A percentile compares a stretch with the other conserved stretches of the same genome.
Conservation (phyloP, 2,329 filamentous ascomycete species). For the Saccharata proteae region DNA sequence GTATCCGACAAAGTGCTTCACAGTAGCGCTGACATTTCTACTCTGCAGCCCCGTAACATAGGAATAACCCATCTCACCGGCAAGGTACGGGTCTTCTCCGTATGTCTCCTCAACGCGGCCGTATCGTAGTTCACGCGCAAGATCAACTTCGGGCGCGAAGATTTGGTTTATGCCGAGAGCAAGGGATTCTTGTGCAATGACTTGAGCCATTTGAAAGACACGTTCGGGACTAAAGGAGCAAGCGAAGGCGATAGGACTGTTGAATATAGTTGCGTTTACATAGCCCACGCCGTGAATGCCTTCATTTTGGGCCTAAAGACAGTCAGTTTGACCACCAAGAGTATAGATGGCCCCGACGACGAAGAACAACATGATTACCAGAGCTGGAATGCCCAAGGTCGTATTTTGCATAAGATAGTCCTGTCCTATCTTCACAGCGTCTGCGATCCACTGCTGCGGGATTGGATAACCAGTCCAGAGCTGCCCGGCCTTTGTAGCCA, state of each 20-base stretch:
- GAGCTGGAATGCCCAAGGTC: slow-evolving; percentile 56
- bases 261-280: slow-evolving; percentile 63
- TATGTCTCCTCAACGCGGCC: slow-evolving; percentile 65
- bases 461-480: slow-evolving; percentile 63
- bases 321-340: not conserved
- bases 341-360: too few species aligned
- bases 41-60: slow-evolving; percentile 51
- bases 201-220: slow-evolving; percentile 52
- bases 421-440: slow-evolving; percentile 52
- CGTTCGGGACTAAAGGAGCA: slow-evolving; percentile 58
- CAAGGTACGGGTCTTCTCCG: slow-evolving; percentile 55
- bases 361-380: slow-evolving; percentile 36
- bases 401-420: slow-evolving; percentile 58
- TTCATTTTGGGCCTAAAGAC: slow-evolving; percentile 44
- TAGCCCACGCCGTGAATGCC: slow-evolving; percentile 49
- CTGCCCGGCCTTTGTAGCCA: slow-evolving; percentile 52
- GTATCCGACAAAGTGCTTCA: slow-evolving; percentile 66
- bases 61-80: slow-evolving; percentile 55
- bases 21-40: slow-evolving; percentile 54
- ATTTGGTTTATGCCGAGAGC: slow-evolving; percentile 62
- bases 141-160: slow-evolving; percentile 58
- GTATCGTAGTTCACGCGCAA: slow-evolving; percentile 59
- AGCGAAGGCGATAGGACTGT: slow-evolving; percentile 60
- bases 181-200: slow-evolving; percentile 53
- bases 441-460: slow-evolving; percentile 49